Conservation (phyloP, 140 eudicot genomes). For the Ambrosia hybrid region DNA sequence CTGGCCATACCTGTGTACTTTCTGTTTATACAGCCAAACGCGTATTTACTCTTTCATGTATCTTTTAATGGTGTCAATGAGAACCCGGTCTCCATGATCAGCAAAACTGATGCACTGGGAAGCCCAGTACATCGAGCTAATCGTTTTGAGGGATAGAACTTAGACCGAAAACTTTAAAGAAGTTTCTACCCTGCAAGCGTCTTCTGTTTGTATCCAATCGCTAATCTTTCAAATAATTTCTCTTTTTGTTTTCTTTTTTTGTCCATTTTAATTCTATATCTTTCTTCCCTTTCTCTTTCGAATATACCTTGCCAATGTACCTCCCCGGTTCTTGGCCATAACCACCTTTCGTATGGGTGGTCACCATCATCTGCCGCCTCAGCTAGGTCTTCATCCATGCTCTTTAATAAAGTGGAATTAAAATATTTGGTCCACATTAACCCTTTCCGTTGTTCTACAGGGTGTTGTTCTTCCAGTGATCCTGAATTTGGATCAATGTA, state of each 20-base stretch:
- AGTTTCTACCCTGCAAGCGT: conserved; percentile 62
- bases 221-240: conserved; percentile 65
- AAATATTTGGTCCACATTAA: conserved; percentile 91
- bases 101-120: conserved; percentile 7
- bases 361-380: conserved; percentile 95
- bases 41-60: not conserved
- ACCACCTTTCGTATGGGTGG: conserved; percentile 67
- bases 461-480: conserved; percentile 76
- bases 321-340: conserved; percentile 97
- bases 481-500: conserved; percentile 82
- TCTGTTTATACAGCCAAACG: conserved; percentile 22
- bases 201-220: conserved; percentile 73
- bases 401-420: conserved; percentile 61
- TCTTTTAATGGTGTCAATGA: not conserved
- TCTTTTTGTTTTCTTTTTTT: conserved; percentile 89
- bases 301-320: conserved; percentile 91
- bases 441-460: conserved; percentile 61
- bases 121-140: not conserved
- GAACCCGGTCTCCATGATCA: conserved; percentile 16
- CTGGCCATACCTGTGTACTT: conserved; percentile 22
- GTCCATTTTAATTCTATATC: conserved; percentile 89
- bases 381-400: conserved; percentile 97
- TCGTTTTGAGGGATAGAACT: conserved; percentile 21
- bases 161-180: conserved; percentile 14
- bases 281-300: conserved; percentile 89